Evolutionary conservation across 495 filamentous ascomycete species (phyloP).

Genomic region (Tuber indicum): DNA sequence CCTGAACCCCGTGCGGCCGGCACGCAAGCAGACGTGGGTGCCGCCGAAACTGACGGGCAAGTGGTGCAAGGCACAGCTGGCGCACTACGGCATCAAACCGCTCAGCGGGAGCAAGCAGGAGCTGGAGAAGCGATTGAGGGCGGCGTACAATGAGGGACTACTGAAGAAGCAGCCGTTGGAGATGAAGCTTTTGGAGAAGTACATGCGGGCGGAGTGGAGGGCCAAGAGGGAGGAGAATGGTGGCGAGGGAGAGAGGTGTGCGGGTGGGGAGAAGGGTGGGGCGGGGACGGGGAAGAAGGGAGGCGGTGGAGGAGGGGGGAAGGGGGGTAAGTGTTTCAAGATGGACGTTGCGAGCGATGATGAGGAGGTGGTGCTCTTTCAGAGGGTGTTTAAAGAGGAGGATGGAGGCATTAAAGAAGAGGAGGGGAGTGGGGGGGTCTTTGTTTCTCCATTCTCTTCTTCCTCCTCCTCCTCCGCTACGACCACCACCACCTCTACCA

Average conservation of each 20-base stretch:
- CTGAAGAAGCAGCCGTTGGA: constrained; percentile 30
- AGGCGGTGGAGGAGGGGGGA: neutral
- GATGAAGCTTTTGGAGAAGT: constrained; percentile 33
- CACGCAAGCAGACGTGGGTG: constrained; percentile 24
- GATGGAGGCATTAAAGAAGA: neutral
- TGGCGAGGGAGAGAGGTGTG: neutral
- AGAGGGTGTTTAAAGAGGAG: constrained; percentile 8
- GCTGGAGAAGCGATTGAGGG: constrained; percentile 22
- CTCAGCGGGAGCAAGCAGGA: constrained; percentile 24
- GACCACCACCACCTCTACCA: neutral
- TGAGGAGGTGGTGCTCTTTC: constrained; percentile 6
- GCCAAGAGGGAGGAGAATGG: constrained; percentile 16
- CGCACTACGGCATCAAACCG: constrained; percentile 31
- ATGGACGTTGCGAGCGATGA: constrained; percentile 18
- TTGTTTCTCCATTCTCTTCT: too few relatives aligned
- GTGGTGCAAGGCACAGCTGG: constrained; percentile 34
- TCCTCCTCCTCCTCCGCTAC: neutral
- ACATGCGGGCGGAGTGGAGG: constrained; percentile 35
- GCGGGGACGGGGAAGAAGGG: constrained; percentile 16
- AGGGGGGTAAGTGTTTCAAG: constrained; percentile 13
- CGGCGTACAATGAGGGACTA: constrained; percentile 16
- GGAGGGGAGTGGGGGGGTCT: neutral
- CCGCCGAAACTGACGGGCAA: constrained; percentile 31
- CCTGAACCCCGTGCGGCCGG: constrained; percentile 21
- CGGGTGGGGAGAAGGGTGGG: constrained; percentile 9